These are phyloP conservation scores for Collybia mongolica DNA, from an alignment of 768 basidiomycete species.

Conservation along the genomic window DNA sequence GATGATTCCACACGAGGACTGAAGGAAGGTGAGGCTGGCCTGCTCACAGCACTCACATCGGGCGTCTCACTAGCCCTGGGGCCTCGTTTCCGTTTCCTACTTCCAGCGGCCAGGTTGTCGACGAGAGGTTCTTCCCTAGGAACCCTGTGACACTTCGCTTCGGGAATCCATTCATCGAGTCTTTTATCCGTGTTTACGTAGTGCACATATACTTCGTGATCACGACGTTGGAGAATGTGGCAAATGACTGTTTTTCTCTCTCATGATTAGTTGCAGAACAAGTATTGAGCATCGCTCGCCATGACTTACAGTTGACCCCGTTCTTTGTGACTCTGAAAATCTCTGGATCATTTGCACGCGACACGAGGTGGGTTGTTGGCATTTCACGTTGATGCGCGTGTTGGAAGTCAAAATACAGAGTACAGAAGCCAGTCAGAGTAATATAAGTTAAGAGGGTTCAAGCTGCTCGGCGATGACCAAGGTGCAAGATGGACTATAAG, in stretches of 20 bases:
- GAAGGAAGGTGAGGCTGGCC: slow-evolving; percentile 8
- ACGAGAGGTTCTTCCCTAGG: slow-evolving; percentile 20
- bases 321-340: slow-evolving; percentile 32
- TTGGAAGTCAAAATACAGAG: background rate
- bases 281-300: slow-evolving; percentile 7
- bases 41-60: slow-evolving; percentile 9
- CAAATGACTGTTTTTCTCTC: slow-evolving; percentile 37
- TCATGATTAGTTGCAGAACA: slow-evolving; percentile 10
- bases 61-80: background rate
- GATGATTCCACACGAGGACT: slow-evolving; percentile 8
- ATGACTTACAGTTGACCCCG: slow-evolving; percentile 27
- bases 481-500: too few relatives aligned
- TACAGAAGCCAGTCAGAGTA: background rate
- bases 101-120: slow-evolving; percentile 12
- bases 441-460: too few relatives aligned
- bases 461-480: too few relatives aligned
- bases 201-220: slow-evolving; percentile 65
- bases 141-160: slow-evolving; percentile 34
- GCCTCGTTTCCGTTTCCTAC: slow-evolving; percentile 26
- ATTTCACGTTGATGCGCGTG: slow-evolving; percentile 9
- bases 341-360: slow-evolving; percentile 21
- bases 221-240: slow-evolving; percentile 50
- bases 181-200: slow-evolving; percentile 70
- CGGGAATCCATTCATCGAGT: slow-evolving; percentile 72
- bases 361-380: slow-evolving; percentile 26